Conservation (phyloP, 163 green algal species). For the Coccomyxa subellipsoidea region DNA sequence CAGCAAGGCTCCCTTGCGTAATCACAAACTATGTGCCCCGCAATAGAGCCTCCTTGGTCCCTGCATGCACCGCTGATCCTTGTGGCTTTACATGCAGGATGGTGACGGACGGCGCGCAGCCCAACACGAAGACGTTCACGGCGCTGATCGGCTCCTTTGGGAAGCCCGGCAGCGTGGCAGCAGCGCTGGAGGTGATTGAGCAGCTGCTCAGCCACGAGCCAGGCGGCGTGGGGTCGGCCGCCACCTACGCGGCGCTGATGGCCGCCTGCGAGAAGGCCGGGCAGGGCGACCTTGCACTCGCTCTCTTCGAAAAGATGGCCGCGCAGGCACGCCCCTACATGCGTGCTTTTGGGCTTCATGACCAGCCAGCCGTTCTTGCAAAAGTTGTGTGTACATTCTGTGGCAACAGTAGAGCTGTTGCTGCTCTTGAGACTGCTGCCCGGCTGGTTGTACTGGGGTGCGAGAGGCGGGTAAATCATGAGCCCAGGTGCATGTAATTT, state of each 20-base stretch:
- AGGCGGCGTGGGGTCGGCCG: background rate
- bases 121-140: slow-evolving; percentile 33
- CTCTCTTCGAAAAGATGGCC: slow-evolving; percentile 21
- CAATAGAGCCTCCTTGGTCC: background rate
- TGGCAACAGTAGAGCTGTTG: no score
- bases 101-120: slow-evolving; percentile 12
- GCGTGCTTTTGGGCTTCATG: background rate
- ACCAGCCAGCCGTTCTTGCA: no score
- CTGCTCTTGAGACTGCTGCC: no score
- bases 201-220: slow-evolving; percentile 11
- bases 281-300: slow-evolving; percentile 21
- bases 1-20: no score
- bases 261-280: slow-evolving; percentile 36
- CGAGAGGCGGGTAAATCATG: no score
- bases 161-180: slow-evolving; percentile 11
- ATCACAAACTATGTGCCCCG: background rate
- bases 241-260: slow-evolving; percentile 31
- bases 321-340: background rate
- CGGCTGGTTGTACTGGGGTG: no score
- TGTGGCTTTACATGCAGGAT: slow-evolving; percentile 10
- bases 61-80: background rate
- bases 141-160: slow-evolving; percentile 24
- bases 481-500: no score
- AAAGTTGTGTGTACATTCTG: no score
- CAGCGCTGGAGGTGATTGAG: slow-evolving; percentile 25